phyloP scores from a whole-genome alignment of 2,329 filamentous ascomycete species.

The Paramyrothecium sp. region DNA sequence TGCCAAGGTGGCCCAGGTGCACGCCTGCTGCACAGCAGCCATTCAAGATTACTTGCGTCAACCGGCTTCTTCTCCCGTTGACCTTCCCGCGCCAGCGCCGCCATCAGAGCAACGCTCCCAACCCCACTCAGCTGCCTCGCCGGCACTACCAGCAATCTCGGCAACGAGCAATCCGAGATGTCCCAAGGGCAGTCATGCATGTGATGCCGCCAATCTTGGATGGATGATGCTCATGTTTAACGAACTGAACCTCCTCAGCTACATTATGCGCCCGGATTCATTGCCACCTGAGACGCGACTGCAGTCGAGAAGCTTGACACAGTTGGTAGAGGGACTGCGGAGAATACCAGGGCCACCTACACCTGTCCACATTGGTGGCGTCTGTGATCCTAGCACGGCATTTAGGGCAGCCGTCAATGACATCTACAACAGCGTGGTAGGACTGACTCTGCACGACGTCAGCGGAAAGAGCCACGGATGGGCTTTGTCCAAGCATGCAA shows the following conservation, averaged over 20 bases:
- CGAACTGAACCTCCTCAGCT: constrained; percentile 42
- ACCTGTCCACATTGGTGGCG: constrained; percentile 35
- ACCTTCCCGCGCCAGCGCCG: constrained; percentile 11
- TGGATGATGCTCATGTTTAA: constrained; percentile 53
- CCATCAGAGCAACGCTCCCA: constrained; percentile 17
- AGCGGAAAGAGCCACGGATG: constrained; percentile 47
- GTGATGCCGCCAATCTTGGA: constrained; percentile 52
- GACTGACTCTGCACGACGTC: constrained; percentile 47
- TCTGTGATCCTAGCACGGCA: constrained; percentile 48
- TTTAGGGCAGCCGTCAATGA: constrained; percentile 48
- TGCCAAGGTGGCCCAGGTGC: constrained; percentile 50
- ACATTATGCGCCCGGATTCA: constrained; percentile 31
- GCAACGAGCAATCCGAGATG: constrained; percentile 43
- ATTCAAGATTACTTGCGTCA: constrained; percentile 45
- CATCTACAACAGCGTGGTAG: constrained; percentile 49
- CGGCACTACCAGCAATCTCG: constrained; percentile 11
- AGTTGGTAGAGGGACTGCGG: constrained; percentile 42
- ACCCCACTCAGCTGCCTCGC: constrained; percentile 14
- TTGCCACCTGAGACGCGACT: constrained; percentile 19
- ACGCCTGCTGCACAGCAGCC: constrained; percentile 40
- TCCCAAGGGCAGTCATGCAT: constrained; percentile 46
- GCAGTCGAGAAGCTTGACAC: constrained; percentile 38
- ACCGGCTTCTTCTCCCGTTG: constrained; percentile 19
- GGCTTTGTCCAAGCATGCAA: constrained; percentile 41
- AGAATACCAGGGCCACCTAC: constrained; percentile 43